These are phyloP conservation scores for Saposhnikovia divaricata DNA, from an alignment of 129 eudicot species.

Conservation along the genomic window DNA sequence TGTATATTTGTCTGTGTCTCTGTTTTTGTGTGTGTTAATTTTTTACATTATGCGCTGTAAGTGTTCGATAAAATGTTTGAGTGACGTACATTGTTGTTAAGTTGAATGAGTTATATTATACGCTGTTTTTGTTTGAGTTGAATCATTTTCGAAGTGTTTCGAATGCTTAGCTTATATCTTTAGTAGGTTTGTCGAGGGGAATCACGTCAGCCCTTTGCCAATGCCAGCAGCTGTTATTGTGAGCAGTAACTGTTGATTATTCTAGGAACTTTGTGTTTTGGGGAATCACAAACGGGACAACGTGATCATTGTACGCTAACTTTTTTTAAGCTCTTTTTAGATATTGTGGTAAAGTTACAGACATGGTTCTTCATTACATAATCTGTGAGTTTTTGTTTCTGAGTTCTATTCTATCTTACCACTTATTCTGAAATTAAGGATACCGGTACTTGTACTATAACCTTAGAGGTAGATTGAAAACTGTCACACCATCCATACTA, in stretches of 20 bases:
- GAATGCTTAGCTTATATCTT: too few relatives aligned
- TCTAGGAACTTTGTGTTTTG: background rate
- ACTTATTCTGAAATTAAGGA: too few relatives aligned
- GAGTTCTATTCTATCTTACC: background rate
- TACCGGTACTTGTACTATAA: too few relatives aligned
- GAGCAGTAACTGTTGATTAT: background rate
- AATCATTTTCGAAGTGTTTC: too few relatives aligned
- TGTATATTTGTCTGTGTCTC: too few relatives aligned
- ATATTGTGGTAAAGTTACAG: background rate
- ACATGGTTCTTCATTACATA: background rate
- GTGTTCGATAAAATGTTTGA: background rate
- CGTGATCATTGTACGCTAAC: background rate
- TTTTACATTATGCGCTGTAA: background rate
- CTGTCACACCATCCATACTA: too few relatives aligned
- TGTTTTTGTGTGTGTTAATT: background rate
- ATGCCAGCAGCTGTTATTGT: too few relatives aligned
- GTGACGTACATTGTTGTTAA: background rate
- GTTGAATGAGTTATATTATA: background rate
- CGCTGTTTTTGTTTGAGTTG: background rate
- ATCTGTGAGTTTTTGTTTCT: background rate
- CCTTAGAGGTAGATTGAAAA: too few relatives aligned
- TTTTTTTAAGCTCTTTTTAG: background rate
- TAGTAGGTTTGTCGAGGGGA: too few relatives aligned
- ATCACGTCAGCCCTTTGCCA: too few relatives aligned
- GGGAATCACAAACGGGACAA: background rate